A percentile compares a stretch with the other conserved stretches of the same genome.
Evolutionary conservation across 208 protist species (phyloP).

Genomic region (Leishmania arabica): DNA sequence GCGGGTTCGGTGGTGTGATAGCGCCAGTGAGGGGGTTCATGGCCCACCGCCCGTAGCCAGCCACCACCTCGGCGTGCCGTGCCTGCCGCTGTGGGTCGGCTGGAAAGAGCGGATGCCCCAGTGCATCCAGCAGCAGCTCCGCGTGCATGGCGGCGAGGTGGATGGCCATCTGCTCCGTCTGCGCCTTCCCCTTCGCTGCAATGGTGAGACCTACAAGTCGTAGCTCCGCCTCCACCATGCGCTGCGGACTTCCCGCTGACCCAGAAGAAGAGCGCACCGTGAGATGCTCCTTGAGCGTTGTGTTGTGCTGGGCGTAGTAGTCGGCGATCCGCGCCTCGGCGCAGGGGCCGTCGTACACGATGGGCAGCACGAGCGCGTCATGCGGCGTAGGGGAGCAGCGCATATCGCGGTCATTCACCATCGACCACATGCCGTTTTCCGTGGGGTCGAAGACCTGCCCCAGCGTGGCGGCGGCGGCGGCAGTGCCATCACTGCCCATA

Average conservation of each 20-base stretch:
- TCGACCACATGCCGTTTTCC: conserved; percentile 70
- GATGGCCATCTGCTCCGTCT: conserved; percentile 59
- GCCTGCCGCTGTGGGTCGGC: conserved; percentile 48
- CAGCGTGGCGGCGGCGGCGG: background rate
- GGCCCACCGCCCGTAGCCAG: conserved; percentile 76
- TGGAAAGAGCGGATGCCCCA: conserved; percentile 66
- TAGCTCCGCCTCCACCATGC: conserved; percentile 67
- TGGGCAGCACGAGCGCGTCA: conserved; percentile 72
- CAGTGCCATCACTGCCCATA: background rate
- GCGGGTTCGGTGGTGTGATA: conserved; percentile 25
- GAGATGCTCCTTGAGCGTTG: conserved; percentile 41
- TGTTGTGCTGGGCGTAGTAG: conserved; percentile 62
- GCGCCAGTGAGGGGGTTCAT: conserved; percentile 40
- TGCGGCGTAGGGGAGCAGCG: conserved; percentile 60
- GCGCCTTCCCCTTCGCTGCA: conserved; percentile 57
- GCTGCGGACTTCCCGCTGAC: conserved; percentile 33
- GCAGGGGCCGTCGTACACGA: conserved; percentile 56
- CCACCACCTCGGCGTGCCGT: conserved; percentile 56
- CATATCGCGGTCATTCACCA: conserved; percentile 65
- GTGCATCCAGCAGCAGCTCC: conserved; percentile 75
- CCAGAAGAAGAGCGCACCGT: conserved; percentile 29
- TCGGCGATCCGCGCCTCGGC: conserved; percentile 57
- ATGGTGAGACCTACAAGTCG: conserved; percentile 38
- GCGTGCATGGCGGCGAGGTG: conserved; percentile 83
- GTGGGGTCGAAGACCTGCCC: conserved; percentile 60